Percentiles rank a stretch among this genome's conserved stretches.
Conservation (phyloP, 2,329 filamentous ascomycete genomes). For the Escovopsis sp. region DNA sequence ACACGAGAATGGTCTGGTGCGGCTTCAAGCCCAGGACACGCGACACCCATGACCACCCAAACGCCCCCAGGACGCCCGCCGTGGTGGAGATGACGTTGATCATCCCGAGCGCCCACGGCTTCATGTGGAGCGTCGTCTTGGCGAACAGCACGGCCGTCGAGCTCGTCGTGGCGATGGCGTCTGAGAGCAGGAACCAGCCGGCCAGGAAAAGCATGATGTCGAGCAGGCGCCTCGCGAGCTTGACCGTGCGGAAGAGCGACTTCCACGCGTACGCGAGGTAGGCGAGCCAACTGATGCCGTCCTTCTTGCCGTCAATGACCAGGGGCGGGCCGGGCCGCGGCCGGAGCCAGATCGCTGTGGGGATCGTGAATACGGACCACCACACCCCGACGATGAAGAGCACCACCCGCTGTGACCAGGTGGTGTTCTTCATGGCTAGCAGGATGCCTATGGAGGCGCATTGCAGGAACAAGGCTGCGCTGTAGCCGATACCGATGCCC, state of each 20-base stretch:
- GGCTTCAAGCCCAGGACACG: slow-evolving; percentile 54
- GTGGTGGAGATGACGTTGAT: slow-evolving; percentile 88
- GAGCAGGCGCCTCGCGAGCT: slow-evolving; percentile 54
- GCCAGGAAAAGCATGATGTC: slow-evolving; percentile 68
- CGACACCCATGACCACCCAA: slow-evolving; percentile 75
- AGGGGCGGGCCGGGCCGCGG: slow-evolving; percentile 79
- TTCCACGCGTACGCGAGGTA: slow-evolving; percentile 80
- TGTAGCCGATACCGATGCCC: slow-evolving; percentile 88
- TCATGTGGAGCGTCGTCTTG: slow-evolving; percentile 85
- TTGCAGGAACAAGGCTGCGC: slow-evolving; percentile 73
- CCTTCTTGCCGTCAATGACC: slow-evolving; percentile 24
- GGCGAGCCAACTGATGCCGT: slow-evolving; percentile 36
- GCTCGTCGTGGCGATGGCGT: slow-evolving; percentile 86
- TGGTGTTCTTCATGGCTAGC: slow-evolving; percentile 57
- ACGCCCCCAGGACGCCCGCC: slow-evolving; percentile 73
- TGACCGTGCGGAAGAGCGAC: slow-evolving; percentile 66
- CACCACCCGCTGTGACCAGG: slow-evolving; percentile 73
- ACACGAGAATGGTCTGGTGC: slow-evolving; percentile 81
- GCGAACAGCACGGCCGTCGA: slow-evolving; percentile 92
- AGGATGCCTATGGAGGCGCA: slow-evolving; percentile 67
- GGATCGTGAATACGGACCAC: slow-evolving; percentile 89
- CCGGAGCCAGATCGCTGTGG: slow-evolving; percentile 74
- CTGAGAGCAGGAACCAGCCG: slow-evolving; percentile 89
- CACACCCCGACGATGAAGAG: slow-evolving; percentile 77
- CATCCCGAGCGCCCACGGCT: slow-evolving; percentile 70